Percentiles rank a stretch among this genome's conserved stretches.
phyloP scores from a whole-genome alignment of 2,329 filamentous ascomycete species.

The Aureobasidium sp. region DNA sequence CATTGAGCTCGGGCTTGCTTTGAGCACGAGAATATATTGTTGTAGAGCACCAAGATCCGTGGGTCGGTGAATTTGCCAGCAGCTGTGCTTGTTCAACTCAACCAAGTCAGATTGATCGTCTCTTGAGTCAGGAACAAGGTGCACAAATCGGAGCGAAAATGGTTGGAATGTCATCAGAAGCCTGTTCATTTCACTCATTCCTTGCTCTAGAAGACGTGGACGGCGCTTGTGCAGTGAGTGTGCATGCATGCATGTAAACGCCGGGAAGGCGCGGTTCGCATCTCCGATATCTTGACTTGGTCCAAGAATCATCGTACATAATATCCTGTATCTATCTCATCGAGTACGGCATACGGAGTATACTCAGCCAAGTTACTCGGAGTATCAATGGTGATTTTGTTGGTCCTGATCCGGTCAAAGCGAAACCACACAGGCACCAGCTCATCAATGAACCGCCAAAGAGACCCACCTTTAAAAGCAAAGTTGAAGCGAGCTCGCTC shows the following conservation, averaged over 20 bases:
- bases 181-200: neutral
- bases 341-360: too few relatives aligned
- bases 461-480: neutral
- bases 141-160: neutral
- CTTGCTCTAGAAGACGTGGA: neutral
- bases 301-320: neutral
- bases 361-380: neutral
- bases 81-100: neutral
- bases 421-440: neutral
- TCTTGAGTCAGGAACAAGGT: neutral
- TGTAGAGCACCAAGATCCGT: neutral
- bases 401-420: neutral
- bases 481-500: conserved; percentile 5
- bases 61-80: neutral
- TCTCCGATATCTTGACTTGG: neutral
- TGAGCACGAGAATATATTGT: neutral
- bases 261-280: neutral
- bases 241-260: neutral
- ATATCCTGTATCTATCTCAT: neutral
- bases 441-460: neutral
- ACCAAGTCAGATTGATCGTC: neutral
- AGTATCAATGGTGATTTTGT: neutral
- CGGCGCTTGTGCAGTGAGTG: neutral
- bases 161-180: neutral
- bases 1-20: conserved; percentile 1